Evolutionary conservation across 2,329 filamentous ascomycete species (phyloP).

Genomic region (Aspergillus sp.): DNA sequence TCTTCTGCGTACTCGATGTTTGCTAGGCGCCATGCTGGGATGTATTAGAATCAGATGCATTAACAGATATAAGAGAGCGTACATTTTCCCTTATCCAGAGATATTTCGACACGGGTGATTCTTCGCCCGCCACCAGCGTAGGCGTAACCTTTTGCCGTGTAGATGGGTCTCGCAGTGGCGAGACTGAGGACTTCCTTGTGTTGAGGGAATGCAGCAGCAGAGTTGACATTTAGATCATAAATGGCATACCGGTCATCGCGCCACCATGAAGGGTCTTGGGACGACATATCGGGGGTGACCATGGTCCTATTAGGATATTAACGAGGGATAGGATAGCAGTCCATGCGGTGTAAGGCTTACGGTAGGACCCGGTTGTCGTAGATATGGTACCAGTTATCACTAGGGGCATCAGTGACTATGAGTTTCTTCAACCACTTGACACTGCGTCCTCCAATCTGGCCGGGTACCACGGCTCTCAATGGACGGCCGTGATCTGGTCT

Average conservation of each 20-base stretch:
- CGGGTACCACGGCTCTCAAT: conserved; percentile 78
- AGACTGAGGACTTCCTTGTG: conserved; percentile 69
- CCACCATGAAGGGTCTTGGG: conserved; percentile 74
- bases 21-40: conserved; percentile 67
- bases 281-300: conserved; percentile 77
- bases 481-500: conserved; percentile 84
- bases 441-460: conserved; percentile 86
- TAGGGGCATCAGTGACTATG: conserved; percentile 73
- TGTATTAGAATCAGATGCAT: conserved; percentile 12
- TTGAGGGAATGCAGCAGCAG: conserved; percentile 74
- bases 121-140: conserved; percentile 85
- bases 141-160: conserved; percentile 76
- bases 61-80: conserved; percentile 2
- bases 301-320: conserved; percentile 56
- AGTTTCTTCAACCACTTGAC: conserved; percentile 90
- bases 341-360: conserved; percentile 29
- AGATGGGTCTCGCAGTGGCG: conserved; percentile 50
- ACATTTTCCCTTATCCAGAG: conserved; percentile 75
- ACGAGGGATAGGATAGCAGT: conserved; percentile 4
- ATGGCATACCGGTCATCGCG: conserved; percentile 88
- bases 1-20: conserved; percentile 83
- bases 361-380: conserved; percentile 90
- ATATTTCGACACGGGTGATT: conserved; percentile 79
- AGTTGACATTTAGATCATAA: conserved; percentile 87
- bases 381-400: conserved; percentile 93